phyloP scores from a whole-genome alignment of 1,139 yeast species.

The Cylindricascospora bacillispora region DNA sequence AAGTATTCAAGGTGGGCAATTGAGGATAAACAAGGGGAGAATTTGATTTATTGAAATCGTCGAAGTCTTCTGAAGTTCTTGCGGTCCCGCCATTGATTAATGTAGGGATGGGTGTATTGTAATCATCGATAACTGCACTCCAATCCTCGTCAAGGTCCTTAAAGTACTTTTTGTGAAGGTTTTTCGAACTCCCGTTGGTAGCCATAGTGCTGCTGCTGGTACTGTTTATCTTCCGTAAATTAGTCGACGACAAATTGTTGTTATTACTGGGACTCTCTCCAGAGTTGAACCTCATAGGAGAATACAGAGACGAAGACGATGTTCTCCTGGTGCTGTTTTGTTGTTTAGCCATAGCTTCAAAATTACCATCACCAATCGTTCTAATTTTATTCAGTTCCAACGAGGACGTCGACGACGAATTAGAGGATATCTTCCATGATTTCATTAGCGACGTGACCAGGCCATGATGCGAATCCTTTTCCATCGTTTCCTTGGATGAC shows the following conservation, averaged over 20 bases:
- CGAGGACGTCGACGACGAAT: constrained; percentile 2
- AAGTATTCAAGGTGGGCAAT: constrained; percentile 19
- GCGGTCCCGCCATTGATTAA: constrained; percentile 26
- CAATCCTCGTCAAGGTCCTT: constrained; percentile 79
- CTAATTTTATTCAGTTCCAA: constrained; percentile 2
- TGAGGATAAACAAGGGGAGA: constrained; percentile 19
- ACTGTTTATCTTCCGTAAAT: constrained; percentile 1
- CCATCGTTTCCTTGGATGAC: constrained; percentile 13
- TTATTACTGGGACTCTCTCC: constrained; percentile 1
- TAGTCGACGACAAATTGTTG: not conserved
- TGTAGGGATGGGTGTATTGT: constrained; percentile 30
- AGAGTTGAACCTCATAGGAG: constrained; percentile 15
- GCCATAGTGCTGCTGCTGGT: constrained; percentile 8
- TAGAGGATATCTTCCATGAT: constrained; percentile 18
- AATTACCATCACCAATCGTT: constrained; percentile 13
- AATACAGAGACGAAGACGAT: constrained; percentile 10
- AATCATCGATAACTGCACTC: constrained; percentile 67
- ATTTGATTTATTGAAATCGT: constrained; percentile 13
- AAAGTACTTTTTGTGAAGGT: constrained; percentile 27
- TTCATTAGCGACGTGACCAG: constrained; percentile 19
- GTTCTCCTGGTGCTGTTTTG: constrained; percentile 12
- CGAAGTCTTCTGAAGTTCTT: constrained; percentile 12
- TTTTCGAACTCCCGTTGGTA: constrained; percentile 5
- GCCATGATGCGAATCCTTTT: constrained; percentile 11
- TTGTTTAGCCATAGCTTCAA: constrained; percentile 20